Conservation (phyloP, 257 asterid genomes). For the Solanum clarkiae region DNA sequence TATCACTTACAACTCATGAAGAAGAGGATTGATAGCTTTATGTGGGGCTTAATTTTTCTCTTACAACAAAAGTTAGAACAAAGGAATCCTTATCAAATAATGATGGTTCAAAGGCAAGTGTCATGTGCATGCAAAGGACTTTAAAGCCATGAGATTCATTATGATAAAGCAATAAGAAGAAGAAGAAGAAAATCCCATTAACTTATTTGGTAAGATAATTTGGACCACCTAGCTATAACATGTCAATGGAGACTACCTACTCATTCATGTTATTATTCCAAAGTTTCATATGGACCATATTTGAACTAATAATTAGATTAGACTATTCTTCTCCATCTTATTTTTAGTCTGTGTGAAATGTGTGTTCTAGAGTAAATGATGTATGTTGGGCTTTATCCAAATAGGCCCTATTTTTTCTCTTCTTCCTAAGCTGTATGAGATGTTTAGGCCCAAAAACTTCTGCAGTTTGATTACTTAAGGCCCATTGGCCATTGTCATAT, state of each 20-base stretch:
- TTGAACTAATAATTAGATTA: neutral
- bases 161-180: neutral
- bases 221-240: slow-evolving; percentile 7
- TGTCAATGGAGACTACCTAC: neutral
- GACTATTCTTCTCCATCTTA: neutral
- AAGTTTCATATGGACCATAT: neutral
- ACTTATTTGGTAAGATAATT: neutral
- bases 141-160: slow-evolving; percentile 13
- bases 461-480: neutral
- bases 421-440: neutral
- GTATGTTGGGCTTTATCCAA: neutral
- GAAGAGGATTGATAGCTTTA: slow-evolving; percentile 13
- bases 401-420: neutral
- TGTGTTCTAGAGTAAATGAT: neutral
- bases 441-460: neutral
- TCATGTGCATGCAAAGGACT: slow-evolving; percentile 19
- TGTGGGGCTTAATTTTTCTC: slow-evolving; percentile 10
- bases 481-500: neutral
- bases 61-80: neutral
- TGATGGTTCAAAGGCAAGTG: slow-evolving; percentile 14
- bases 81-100: slow-evolving; percentile 8
- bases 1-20: slow-evolving; percentile 17
- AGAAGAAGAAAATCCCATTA: neutral
- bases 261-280: neutral
- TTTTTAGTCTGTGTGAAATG: neutral